Base-by-base conservation (phyloP, 2,329 filamentous ascomycete genomes). In the Colletotrichum chlorophyti region DNA sequence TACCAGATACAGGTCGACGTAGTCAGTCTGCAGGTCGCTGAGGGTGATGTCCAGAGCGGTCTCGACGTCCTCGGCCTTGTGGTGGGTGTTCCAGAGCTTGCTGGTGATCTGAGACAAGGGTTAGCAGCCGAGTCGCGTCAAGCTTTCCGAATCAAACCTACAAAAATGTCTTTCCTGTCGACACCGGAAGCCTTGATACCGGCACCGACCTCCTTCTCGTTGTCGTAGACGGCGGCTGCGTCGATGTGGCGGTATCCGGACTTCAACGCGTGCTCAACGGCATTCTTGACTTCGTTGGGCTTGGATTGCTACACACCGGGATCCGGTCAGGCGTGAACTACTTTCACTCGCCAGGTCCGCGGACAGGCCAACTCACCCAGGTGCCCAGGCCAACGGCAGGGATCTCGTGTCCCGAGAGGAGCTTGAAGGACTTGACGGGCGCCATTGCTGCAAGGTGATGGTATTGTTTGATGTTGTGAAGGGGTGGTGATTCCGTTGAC, bases 151-250 rank as follows among this genome's bases (percentile, higher is more conserved):
- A 3, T 1, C 12, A 9, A 6, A 8, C 57, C 29, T 21, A 61
- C 47, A n/a, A 63, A 86, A 65, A 86, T 80, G 63, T 85, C 77
- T 52, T 77, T 71, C 19, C 83, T 77, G 26, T 77, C 75, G 3
- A 85, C 76, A 11, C 75, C 77, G 1, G 64, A 65, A 8, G 62
- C 72, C 60, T 76, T 76, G 67, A 84, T 82, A 19, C 79, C 81
- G 24, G 73, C 68, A 15, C 81, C 81, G 23, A 83, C 80, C 64
- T 83, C 81, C 3, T 72, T 70, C 64, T 83, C 86, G 66, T 89
- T 89, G 66, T 83, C 83, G 67, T 90, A 90, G 38, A 84, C 84
- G 55, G 86, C 78, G 43, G 85, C 84, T 60, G 83, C 85, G 67
- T 83, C 81, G 63, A 86, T 83, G 66, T 86, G 83, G 47, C 83